Base-by-base conservation (phyloP, 352 stramenopile species). In the Phytopythium litorale region DNA sequence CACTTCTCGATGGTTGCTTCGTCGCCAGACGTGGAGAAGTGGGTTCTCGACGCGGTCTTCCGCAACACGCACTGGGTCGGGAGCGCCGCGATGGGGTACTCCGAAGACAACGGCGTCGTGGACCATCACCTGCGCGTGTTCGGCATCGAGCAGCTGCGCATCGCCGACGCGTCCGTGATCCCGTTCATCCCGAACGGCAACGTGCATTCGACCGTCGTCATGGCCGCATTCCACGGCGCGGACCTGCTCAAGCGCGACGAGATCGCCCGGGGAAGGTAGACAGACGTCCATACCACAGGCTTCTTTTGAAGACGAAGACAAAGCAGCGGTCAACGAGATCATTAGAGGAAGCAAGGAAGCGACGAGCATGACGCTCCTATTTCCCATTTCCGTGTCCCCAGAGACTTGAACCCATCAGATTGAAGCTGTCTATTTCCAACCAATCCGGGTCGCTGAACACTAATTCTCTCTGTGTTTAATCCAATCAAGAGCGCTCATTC, bases 41-140 rank as follows among this genome's bases (percentile, higher is more conserved):
- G 88, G 81, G 78, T 97, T 8, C 62, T 73, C 21, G 50, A 73
- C 37, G 72, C 85, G 51, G 70, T 88, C 3, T 89, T 95, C 43
- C 76, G 77, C 30, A 97, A 97, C 61, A 88, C 79, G 15, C 88
- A 97, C 55, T 96, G 88, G 88, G 82, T 91, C 30, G 83, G 89
- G 33, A 91, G 79, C 63, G 84, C 84, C 16, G 71, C 79, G 3
- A 96, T 97, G 84, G 85, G 65, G 21, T 60, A 56, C 3, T 60
- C 62, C 1, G 63, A 77, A 35, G 54, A 76, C 1, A 67, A 78
- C 1, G 79, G 66, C 33, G 81, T 91, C 43, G 81, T 91, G 37
- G 79, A 88, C 61, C 72, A 62, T 23, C 76, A 75, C 28, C 61
- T 91, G 43, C 78, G 77, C 1, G 81, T 91, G 3, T 91, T 88